Base-by-base conservation (phyloP, 2,329 filamentous ascomycete species). In the Xylariaceae sp. region DNA sequence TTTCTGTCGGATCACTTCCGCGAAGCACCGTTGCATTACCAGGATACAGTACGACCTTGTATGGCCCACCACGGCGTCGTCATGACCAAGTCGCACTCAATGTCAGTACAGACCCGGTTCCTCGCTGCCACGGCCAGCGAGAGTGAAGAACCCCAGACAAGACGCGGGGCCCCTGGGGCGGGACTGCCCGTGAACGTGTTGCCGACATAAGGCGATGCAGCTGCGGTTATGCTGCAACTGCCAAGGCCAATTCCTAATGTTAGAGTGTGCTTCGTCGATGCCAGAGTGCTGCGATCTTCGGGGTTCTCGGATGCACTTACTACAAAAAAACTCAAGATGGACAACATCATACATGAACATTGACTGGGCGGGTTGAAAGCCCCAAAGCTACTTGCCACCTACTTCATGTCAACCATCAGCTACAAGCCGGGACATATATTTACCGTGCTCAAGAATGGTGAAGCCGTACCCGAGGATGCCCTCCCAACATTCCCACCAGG, bases 1-100 rank as follows among this genome's bases (percentile, higher is more conserved):
- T 31, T 37, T 42, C 28, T 40, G 44, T 41, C 46, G 43, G 46
- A 43, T 49, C 34, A 16, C 46, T 42, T 49, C 46, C 46, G 46
- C 43, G 46, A 40, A 31, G 39, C 43, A 34, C 35, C 35, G 34
- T 41, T 19, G 30, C 40, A 36, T 28, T 27, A 40, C 35, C 40
- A 43, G 37, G 34, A 44, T 44, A 48, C 34, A 36, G 32, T 18
- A 17, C 37, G 15, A 40, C 28, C 32, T 32, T 41, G 30, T 29
- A 29, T 36, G 23, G 34, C 30, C 24, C 30, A 31, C 34, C 7
- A 11, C 21, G 21, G 17, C 34, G 39, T 31, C 31, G 42, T 42
- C 35, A 34, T 32, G 45, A 33, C 18, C 41, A 30, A 15, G 18
- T 39, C 21, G 21, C 19, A 34, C 13, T 43, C 23, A 27, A 39